Evolutionary conservation across 345 rosid species (phyloP), one percentile per base, ranked within the genome.

Genomic region (Camelina hispida): DNA sequence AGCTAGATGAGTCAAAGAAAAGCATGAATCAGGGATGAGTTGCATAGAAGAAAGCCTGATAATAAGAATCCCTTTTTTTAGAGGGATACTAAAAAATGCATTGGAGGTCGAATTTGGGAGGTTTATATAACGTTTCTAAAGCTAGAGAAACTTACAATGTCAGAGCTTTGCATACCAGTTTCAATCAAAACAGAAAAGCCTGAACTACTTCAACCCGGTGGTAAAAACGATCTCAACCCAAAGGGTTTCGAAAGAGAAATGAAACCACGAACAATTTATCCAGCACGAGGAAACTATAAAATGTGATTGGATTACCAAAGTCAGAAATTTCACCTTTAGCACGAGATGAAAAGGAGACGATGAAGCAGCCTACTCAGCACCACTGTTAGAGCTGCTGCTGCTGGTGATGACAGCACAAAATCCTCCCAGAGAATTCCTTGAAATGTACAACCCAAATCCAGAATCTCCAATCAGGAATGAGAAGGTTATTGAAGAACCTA

Each of bases 371-470:
- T 71, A 80, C 47, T 81, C 83, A 10, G 86, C 66, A 71, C 84
- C 87, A 34, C 63, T 68, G 40, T 68, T 51, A 69, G 74, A 50
- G 28, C 75, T 71, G 50, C 50, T 59, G 52, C 0, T 78, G 34
- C 1, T 66, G 51, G n/a, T 54, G 70, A 10, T 52, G 17, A 54
- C 25, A 86, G 73, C 89, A 83, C 38, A 85, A 62, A 38, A 80
- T 78, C 78, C 84, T 81, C 65, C 66, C 73, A 51, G 67, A 48
- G 32, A 56, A 68, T 64, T 79, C 73, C 61, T 69, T 18, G 61
- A 69, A 61, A 81, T 76, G 76, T 74, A 74, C 60, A 83, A 72
- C 66, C 87, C 88, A 82, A 84, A 88, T 85, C 85, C 86, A 77
- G 65, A 74, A 77, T 79, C 57, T 62, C 81, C 80, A 4, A 75